Percentiles rank a stretch among this genome's conserved stretches.
These are phyloP conservation scores for Aphanoascus verrucosus DNA, from an alignment of 2,329 filamentous ascomycete genomes.

Conservation along the genomic window DNA sequence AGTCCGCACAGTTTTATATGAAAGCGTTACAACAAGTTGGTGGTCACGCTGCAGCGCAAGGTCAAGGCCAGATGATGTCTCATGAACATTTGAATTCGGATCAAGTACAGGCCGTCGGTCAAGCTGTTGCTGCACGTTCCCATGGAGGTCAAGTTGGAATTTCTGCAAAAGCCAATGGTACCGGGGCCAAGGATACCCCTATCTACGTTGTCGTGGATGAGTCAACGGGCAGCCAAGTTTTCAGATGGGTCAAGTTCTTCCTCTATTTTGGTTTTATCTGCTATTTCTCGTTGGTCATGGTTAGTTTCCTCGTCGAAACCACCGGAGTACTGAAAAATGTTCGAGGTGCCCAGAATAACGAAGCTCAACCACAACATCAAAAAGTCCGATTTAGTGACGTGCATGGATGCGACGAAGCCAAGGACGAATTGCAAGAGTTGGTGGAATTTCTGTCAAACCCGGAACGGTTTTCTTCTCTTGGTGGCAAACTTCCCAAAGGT, in stretches of 20 bases:
- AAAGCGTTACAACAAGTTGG: slow-evolving; percentile 58
- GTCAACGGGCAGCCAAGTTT: slow-evolving; percentile 63
- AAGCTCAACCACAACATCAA: slow-evolving; percentile 87
- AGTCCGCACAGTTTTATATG: slow-evolving; percentile 67
- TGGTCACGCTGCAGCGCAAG: slow-evolving; percentile 20
- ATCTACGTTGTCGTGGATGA: slow-evolving; percentile 95
- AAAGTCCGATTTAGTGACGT: slow-evolving; percentile 86
- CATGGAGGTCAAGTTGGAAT: slow-evolving; percentile 54
- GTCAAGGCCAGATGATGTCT: slow-evolving; percentile 16
- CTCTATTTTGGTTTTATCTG: slow-evolving; percentile 65
- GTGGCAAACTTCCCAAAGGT: slow-evolving; percentile 93
- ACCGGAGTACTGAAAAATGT: slow-evolving; percentile 71
- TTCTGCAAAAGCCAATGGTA: slow-evolving; percentile 41
- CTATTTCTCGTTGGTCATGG: slow-evolving; percentile 67
- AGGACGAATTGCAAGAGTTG: slow-evolving; percentile 92
- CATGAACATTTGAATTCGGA: slow-evolving; percentile 42
- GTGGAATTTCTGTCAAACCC: slow-evolving; percentile 94
- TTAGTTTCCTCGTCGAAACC: slow-evolving; percentile 74
- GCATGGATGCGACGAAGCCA: slow-evolving; percentile 94
- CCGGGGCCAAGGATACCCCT: slow-evolving; percentile 69
- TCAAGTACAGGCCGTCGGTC: slow-evolving; percentile 66
- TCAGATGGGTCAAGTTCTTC: slow-evolving; percentile 86
- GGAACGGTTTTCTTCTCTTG: slow-evolving; percentile 82
- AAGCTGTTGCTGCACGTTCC: slow-evolving; percentile 65
- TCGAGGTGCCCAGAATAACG: slow-evolving; percentile 58